These are phyloP conservation scores for Tylopilus plumbeoviolaceoides DNA, from an alignment of 768 basidiomycete genomes.

Conservation along the genomic window DNA sequence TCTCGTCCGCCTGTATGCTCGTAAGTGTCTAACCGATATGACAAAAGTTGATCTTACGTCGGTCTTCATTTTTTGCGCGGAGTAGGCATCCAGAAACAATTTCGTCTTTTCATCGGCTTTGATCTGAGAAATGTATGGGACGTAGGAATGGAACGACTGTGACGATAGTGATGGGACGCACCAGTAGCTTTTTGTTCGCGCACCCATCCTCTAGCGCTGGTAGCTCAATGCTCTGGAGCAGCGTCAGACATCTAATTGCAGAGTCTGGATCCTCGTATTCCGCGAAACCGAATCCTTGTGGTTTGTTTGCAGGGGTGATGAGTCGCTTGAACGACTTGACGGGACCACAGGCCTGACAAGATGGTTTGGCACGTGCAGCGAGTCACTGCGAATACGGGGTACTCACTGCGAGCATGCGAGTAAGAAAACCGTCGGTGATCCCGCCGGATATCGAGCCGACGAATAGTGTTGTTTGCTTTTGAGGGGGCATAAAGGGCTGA, in stretches of 20 bases:
- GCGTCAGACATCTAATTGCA: constrained; percentile 69
- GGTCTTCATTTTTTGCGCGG: constrained; percentile 70
- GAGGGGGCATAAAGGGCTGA: constrained; percentile 65
- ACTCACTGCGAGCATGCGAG: constrained; percentile 69
- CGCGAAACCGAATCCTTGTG: constrained; percentile 96
- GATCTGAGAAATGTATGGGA: constrained; percentile 48
- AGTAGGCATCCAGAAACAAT: constrained; percentile 81
- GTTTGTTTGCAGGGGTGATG: constrained; percentile 88
- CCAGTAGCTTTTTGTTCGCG: constrained; percentile 61
- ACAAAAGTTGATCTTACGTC: constrained; percentile 53
- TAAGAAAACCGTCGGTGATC: constrained; percentile 79
- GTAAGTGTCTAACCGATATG: background rate
- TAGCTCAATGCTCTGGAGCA: constrained; percentile 61
- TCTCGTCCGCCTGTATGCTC: constrained; percentile 61
- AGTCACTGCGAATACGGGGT: background rate
- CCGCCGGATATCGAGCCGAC: constrained; percentile 96
- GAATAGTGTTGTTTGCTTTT: constrained; percentile 75
- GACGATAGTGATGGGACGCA: constrained; percentile 40
- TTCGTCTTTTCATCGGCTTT: constrained; percentile 97
- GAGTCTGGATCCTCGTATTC: constrained; percentile 93
- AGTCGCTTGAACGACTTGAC: constrained; percentile 89
- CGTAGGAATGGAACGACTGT: constrained; percentile 36
- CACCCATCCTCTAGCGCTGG: constrained; percentile 60
- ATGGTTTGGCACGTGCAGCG: background rate
- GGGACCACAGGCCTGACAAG: constrained; percentile 79